Evolutionary conservation across 2,329 filamentous ascomycete genomes (phyloP), one percentile per base, ranked within the genome.

Genomic region (Drechslerella stenobrocha): DNA sequence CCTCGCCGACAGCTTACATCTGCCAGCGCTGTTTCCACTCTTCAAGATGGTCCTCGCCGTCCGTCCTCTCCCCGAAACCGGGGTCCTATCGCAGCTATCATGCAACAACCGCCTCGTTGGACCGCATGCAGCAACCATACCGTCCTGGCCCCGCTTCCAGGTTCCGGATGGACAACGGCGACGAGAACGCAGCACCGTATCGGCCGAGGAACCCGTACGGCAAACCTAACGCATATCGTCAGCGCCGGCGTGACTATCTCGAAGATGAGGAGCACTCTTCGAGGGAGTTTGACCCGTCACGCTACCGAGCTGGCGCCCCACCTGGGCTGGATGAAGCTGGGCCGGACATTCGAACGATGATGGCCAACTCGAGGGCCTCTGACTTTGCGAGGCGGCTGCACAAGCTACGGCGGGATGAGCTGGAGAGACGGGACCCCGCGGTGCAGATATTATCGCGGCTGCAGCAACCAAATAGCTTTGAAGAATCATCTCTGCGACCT

Each of bases 401-500:
- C 45, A 67, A 67, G 20, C 13, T 67, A 45, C 56, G 30, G 26
- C 55, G 63, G 26, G 63, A 60, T n/a, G 63, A 67, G 15, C 32
- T 59, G 47, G 63, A 67, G 18, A 44, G 46, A 20, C 55, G 55
- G 44, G 63, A 67, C 18, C 63, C 55, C 4, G 28, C 63, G 40
- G 18, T 46, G 20, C 44, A 26, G 44, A 40, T 67, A 24, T 35
- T 67, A 34, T 32, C 53, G 9, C 44, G 30, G 35, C 5, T 60
- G 34, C 42, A 60, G 13, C 60, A 51, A 20, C 55, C 64, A 22
- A 63, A 48, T 18, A 58, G 40, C 13, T 57, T 69, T 46, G 32
- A 59, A n/a, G 64, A 63, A 23, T 53, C 64, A 15, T 35, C 57
- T 8, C 40, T 73, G 9, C 67, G 72, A 13, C 70, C 71, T 3